Percentiles rank a stretch among this genome's conserved stretches.
Conservation (phyloP, 176 grass and related monocot genomes). For the Musa schizocarpa region DNA sequence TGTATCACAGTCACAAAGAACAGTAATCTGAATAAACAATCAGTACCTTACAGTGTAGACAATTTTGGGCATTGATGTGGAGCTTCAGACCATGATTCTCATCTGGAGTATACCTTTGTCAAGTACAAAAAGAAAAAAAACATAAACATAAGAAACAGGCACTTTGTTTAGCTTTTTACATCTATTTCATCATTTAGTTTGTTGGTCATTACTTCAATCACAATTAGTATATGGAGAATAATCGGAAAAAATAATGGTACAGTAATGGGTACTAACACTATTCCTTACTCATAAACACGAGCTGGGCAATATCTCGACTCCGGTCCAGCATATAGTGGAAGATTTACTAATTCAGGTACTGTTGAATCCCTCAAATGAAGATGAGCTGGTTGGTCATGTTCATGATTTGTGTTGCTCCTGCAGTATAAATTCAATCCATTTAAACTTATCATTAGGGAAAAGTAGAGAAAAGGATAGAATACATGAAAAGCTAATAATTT, state of each 20-base stretch:
- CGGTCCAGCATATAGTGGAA: slow-evolving; percentile 67
- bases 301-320: slow-evolving; percentile 88
- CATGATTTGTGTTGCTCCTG: slow-evolving; percentile 99
- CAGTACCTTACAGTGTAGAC: slow-evolving; percentile 93
- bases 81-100: slow-evolving; percentile 60
- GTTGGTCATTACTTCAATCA: neutral
- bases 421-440: slow-evolving; percentile 1
- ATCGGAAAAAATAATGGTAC: neutral
- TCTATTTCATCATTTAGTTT: neutral
- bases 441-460: slow-evolving; percentile 9
- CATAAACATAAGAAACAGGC: neutral
- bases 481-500: neutral
- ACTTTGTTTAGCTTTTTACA: neutral
- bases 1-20: neutral
- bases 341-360: slow-evolving; percentile 62
- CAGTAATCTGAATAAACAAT: neutral
- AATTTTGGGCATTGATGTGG: slow-evolving; percentile 94
- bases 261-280: neutral
- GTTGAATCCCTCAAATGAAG: slow-evolving; percentile 59
- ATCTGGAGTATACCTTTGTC: slow-evolving; percentile 56
- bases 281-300: slow-evolving; percentile 86
- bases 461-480: slow-evolving; percentile 1
- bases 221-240: neutral
- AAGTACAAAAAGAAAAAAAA: neutral
- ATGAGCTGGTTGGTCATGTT: slow-evolving; percentile 96